phyloP scores from a whole-genome alignment of 306 rosid species.

The Lupinus albus region DNA sequence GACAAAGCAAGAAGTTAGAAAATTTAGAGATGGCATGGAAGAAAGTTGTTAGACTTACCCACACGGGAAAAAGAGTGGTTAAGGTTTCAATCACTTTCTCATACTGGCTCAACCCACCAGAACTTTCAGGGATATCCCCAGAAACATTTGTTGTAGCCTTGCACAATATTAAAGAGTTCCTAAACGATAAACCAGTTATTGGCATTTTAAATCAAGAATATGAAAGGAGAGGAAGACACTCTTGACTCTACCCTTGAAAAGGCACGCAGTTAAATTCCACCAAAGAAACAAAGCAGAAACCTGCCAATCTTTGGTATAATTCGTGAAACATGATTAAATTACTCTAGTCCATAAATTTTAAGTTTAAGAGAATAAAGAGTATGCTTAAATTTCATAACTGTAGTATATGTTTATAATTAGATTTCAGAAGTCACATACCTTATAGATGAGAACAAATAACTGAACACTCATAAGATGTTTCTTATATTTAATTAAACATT shows the following conservation, averaged over 20 bases:
- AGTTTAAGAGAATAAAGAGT: not conserved
- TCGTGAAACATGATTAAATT: not conserved
- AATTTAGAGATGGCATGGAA: constrained; percentile 20
- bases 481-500: not conserved
- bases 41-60: constrained; percentile 60
- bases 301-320: not conserved
- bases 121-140: constrained; percentile 61
- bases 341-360: constrained; percentile 14
- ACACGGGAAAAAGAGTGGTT: constrained; percentile 88
- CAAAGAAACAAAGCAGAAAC: constrained; percentile 24
- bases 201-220: constrained; percentile 22
- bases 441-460: not conserved
- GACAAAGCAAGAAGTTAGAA: constrained; percentile 36
- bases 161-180: constrained; percentile 63
- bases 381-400: constrained; percentile 18
- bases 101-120: constrained; percentile 56
- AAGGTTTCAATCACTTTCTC: constrained; percentile 78
- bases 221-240: not conserved
- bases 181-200: constrained; percentile 39
- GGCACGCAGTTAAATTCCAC: not conserved
- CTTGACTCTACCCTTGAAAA: constrained; percentile 1
- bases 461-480: not conserved
- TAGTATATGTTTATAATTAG: not conserved
- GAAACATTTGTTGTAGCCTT: constrained; percentile 60
- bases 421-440: not conserved